phyloP scores from a whole-genome alignment of 108 stramenopile species.

The Seminavis robusta region DNA sequence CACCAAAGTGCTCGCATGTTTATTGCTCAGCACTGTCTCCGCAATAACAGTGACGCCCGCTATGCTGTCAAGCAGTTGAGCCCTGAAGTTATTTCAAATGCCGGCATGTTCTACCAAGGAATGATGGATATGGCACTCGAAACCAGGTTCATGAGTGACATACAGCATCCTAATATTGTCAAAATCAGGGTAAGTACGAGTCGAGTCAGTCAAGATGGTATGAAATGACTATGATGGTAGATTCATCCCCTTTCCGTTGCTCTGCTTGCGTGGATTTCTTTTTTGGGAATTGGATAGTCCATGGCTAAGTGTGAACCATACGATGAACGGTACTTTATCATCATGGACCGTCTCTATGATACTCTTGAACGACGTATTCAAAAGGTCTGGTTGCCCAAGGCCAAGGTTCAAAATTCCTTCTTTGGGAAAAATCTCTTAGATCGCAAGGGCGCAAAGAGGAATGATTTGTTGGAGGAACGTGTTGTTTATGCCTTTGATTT shows the following conservation, averaged over 20 bases:
- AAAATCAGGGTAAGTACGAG: slow-evolving; percentile 71
- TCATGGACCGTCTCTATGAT: slow-evolving; percentile 60
- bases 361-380: slow-evolving; percentile 43
- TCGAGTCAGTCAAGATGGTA: slow-evolving; percentile 39
- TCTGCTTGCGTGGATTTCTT: too few species aligned
- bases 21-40: background rate
- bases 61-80: slow-evolving; percentile 22
- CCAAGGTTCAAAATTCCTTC: slow-evolving; percentile 15
- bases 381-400: slow-evolving; percentile 31
- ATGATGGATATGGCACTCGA: slow-evolving; percentile 20
- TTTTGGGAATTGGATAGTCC: too few species aligned
- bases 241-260: too few species aligned
- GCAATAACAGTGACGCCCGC: slow-evolving; percentile 1
- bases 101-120: slow-evolving; percentile 3
- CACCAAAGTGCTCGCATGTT: background rate
- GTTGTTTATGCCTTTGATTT: slow-evolving; percentile 48
- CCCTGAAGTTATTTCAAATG: slow-evolving; percentile 2
- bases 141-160: slow-evolving; percentile 7
- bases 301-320: slow-evolving; percentile 18
- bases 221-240: too few species aligned
- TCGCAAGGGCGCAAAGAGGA: slow-evolving; percentile 13
- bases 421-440: slow-evolving; percentile 27
- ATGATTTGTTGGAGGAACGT: slow-evolving; percentile 31
- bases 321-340: slow-evolving; percentile 27
- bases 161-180: slow-evolving; percentile 41